Conservation (phyloP, 139 green algal genomes). For the Astrephomene gubernaculifera region DNA sequence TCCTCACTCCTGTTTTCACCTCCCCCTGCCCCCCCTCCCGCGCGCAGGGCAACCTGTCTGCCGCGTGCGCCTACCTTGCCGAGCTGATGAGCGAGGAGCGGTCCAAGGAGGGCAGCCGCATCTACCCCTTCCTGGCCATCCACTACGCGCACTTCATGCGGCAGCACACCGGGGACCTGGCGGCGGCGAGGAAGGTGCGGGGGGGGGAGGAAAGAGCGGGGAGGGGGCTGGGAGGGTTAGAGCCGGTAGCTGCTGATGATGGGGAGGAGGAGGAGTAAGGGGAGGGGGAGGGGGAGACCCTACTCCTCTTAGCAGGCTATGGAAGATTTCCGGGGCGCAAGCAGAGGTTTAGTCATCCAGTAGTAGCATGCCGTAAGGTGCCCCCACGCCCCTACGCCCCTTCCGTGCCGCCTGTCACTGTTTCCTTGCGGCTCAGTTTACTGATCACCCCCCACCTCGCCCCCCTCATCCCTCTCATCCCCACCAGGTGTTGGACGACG, state of each 20-base stretch:
- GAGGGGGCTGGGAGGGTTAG: too few species aligned
- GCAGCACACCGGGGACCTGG: constrained; percentile 40
- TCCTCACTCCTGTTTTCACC: neutral
- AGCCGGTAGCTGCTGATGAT: too few species aligned
- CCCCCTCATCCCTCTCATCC: neutral
- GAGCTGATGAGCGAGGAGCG: constrained; percentile 61
- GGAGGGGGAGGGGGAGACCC: too few species aligned
- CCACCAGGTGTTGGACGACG: constrained; percentile 58
- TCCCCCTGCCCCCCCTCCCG: neutral
- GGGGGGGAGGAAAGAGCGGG: too few species aligned
- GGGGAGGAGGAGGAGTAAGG: too few species aligned
- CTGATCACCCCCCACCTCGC: neutral
- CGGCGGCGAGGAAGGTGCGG: constrained; percentile 52
- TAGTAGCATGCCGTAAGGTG: too few species aligned
- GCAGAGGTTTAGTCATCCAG: too few species aligned
- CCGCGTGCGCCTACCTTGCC: constrained; percentile 64
- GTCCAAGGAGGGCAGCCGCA: constrained; percentile 54
- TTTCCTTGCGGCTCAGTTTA: too few species aligned
- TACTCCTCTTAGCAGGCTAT: too few species aligned
- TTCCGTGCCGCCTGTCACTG: too few species aligned
- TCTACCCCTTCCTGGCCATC: constrained; percentile 67
- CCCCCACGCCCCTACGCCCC: too few species aligned
- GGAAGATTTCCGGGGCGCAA: too few species aligned
- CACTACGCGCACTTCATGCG: constrained; percentile 78
- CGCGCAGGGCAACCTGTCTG: constrained; percentile 55